Evolutionary conservation across 2,329 filamentous ascomycete species (phyloP).

Genomic region (Sordariomycetes sp.): DNA sequence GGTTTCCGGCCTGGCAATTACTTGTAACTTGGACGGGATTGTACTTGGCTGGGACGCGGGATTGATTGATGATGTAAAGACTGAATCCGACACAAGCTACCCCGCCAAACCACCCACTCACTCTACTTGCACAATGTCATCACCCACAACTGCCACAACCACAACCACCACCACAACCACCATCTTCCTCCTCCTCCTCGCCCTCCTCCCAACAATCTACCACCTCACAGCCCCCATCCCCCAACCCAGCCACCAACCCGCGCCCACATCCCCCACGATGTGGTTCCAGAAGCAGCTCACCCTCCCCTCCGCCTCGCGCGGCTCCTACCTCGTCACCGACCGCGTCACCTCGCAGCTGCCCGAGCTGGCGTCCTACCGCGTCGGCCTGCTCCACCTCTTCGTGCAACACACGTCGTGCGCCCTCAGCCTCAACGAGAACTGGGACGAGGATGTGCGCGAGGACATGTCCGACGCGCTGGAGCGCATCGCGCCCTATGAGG

Average conservation of each 20-base stretch:
- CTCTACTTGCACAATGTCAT: neutral
- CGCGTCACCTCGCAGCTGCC: conserved; percentile 60
- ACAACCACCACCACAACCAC: conserved; percentile 31
- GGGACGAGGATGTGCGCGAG: conserved; percentile 69
- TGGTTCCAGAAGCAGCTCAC: conserved; percentile 82
- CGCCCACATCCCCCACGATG: conserved; percentile 27
- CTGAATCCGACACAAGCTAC: neutral
- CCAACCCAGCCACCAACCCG: neutral
- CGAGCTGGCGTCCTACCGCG: conserved; percentile 73
- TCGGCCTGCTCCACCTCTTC: conserved; percentile 81
- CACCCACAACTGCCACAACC: conserved; percentile 22
- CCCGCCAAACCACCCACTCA: neutral
- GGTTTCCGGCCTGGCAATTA: neutral
- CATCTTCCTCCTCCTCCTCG: conserved; percentile 25
- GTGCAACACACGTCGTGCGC: conserved; percentile 93
- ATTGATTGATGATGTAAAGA: neutral
- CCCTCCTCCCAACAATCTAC: conserved; percentile 8
- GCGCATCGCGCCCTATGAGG: conserved; percentile 70
- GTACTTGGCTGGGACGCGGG: no score
- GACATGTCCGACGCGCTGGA: conserved; percentile 95
- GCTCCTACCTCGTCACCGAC: conserved; percentile 84
- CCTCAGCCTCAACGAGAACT: conserved; percentile 88
- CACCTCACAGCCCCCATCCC: neutral
- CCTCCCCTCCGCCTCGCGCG: conserved; percentile 65
- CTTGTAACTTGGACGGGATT: neutral